Evolutionary conservation across 225 moss, liverwort and hornwort genomes (phyloP).

Genomic region (Polytrichum formosum): DNA sequence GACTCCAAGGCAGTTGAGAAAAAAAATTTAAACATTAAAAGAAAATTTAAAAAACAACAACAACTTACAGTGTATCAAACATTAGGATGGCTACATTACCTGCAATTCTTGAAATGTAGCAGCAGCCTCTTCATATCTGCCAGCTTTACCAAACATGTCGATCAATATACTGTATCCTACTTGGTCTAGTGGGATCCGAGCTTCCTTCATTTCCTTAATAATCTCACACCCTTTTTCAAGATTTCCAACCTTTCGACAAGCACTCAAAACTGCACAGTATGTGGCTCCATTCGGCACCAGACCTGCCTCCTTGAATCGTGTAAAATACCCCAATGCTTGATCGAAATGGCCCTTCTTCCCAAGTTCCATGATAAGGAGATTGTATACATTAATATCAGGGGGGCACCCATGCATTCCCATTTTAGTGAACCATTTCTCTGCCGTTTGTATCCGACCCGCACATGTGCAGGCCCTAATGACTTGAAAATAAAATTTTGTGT

Average conservation of each 20-base stretch:
- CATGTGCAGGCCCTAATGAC: conserved; percentile 45
- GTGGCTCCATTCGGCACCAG: conserved; percentile 39
- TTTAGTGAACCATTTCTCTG: conserved; percentile 49
- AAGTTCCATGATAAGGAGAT: conserved; percentile 41
- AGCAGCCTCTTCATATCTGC: conserved; percentile 55
- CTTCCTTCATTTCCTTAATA: conserved; percentile 52
- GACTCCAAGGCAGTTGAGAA: no score
- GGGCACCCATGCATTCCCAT: conserved; percentile 40
- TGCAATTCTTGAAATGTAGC: conserved; percentile 52
- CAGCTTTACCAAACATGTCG: conserved; percentile 67
- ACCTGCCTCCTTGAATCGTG: conserved; percentile 36
- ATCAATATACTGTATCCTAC: conserved; percentile 61
- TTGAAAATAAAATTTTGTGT: conserved; percentile 47
- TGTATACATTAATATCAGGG: conserved; percentile 36
- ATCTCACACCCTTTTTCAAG: conserved; percentile 35
- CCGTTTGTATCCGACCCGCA: conserved; percentile 37
- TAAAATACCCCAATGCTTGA: conserved; percentile 38
- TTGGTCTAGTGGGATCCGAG: conserved; percentile 41
- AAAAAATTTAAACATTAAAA: no score
- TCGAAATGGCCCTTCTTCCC: conserved; percentile 48
- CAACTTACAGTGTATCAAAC: no score
- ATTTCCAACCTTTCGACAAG: conserved; percentile 55
- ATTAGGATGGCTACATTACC: conserved; percentile 12
- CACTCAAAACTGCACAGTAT: conserved; percentile 49
- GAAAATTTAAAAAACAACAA: no score